phyloP scores from a whole-genome alignment of 2,329 filamentous ascomycete species.

The Calonectria crousiana region DNA sequence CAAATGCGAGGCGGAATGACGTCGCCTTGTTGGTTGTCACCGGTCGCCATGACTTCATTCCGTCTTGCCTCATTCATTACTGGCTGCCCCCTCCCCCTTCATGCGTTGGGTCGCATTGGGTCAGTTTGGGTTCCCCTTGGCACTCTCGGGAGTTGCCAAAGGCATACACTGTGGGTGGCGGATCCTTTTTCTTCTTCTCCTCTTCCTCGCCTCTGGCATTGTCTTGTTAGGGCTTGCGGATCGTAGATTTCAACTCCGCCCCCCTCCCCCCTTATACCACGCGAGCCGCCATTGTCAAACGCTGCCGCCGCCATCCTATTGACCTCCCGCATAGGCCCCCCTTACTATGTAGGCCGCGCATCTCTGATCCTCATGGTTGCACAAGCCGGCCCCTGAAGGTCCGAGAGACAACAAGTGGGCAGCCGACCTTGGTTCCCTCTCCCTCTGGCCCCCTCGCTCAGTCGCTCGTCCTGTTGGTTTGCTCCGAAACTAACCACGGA shows the following conservation, averaged over 20 bases:
- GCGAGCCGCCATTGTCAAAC: background rate
- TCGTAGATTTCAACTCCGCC: background rate
- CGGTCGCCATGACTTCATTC: slow-evolving; percentile 6
- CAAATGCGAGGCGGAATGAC: slow-evolving; percentile 16
- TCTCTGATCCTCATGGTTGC: background rate
- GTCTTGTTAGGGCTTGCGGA: background rate
- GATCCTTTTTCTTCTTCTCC: background rate
- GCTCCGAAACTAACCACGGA: background rate
- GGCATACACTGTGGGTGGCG: background rate
- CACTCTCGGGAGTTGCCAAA: background rate
- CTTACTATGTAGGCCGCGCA: background rate
- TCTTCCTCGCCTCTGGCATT: background rate
- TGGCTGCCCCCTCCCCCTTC: background rate
- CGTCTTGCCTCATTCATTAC: background rate
- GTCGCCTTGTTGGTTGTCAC: slow-evolving; percentile 4
- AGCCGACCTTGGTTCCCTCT: background rate
- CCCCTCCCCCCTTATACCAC: background rate
- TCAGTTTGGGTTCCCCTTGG: slow-evolving; percentile 1
- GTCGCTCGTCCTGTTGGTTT: background rate
- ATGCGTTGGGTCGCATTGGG: slow-evolving; percentile 2
- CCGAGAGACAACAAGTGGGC: slow-evolving; percentile 6
- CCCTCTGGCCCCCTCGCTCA: background rate
- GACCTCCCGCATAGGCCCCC: background rate
- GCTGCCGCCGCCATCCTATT: background rate
- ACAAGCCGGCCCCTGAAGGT: background rate